Evolutionary conservation across 2,329 filamentous ascomycete species (phyloP).

Genomic region (Colletotrichum cereale): DNA sequence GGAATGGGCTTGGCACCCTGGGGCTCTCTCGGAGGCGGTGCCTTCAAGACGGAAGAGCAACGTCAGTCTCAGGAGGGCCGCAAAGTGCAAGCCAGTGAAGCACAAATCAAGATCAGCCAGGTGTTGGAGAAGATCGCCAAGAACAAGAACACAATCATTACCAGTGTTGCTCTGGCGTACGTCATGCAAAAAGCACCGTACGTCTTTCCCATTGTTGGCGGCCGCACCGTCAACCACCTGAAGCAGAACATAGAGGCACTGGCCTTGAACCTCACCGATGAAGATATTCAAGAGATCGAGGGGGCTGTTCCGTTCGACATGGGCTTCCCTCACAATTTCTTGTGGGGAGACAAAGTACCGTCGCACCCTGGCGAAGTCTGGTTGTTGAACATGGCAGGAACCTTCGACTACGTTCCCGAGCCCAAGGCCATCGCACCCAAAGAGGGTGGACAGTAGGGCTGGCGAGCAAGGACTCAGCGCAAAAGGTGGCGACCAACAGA

Average conservation of each 20-base stretch:
- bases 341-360: conserved; percentile 58
- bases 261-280: conserved; percentile 66
- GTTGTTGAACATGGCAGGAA: conserved; percentile 60
- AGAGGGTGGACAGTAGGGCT: conserved; percentile 58
- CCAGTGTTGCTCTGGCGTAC: conserved; percentile 75
- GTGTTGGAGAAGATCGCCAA: conserved; percentile 63
- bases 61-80: conserved; percentile 52
- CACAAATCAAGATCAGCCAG: conserved; percentile 64
- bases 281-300: conserved; percentile 78
- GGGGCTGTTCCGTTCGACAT: conserved; percentile 70
- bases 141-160: conserved; percentile 58
- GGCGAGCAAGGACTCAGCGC: conserved; percentile 47
- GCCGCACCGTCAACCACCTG: conserved; percentile 77
- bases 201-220: conserved; percentile 80
- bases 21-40: conserved; percentile 61
- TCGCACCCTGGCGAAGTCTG: conserved; percentile 56
- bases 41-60: conserved; percentile 51
- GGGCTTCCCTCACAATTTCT: conserved; percentile 75
- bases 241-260: conserved; percentile 78
- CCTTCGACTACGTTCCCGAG: conserved; percentile 63
- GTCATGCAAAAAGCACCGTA: conserved; percentile 79
- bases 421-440: conserved; percentile 57
- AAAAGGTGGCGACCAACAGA: conserved; percentile 49
- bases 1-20: conserved; percentile 71
- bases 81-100: conserved; percentile 57